A percentile compares a stretch with the other conserved stretches of the same genome.
Conservation (phyloP, 2,329 filamentous ascomycete genomes). For the Cladosporium sp. region DNA sequence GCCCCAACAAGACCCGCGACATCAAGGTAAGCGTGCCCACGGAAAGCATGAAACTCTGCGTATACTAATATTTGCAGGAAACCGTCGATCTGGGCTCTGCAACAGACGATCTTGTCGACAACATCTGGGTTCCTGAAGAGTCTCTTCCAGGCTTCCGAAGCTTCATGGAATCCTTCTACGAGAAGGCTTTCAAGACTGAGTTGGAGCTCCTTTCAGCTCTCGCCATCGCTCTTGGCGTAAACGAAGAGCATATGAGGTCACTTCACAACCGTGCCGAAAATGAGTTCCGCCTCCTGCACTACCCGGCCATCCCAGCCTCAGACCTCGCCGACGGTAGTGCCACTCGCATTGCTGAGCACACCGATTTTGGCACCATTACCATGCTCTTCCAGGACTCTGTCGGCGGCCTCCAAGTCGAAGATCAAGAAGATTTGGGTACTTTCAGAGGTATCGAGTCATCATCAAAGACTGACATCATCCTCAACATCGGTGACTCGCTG, state of each 20-base stretch:
- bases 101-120: conserved; percentile 37
- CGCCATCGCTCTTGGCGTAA: background rate
- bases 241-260: background rate
- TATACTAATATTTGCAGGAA: conserved; percentile 16
- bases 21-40: background rate
- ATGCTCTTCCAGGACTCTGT: conserved; percentile 35
- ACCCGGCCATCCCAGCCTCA: background rate
- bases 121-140: conserved; percentile 44
- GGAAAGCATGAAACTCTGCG: background rate
- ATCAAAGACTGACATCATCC: background rate
- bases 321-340: background rate
- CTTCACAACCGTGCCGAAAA: background rate
- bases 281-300: conserved; percentile 4
- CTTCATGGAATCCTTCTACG: background rate
- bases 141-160: conserved; percentile 40
- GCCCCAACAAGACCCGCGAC: conserved; percentile 1
- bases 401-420: conserved; percentile 32
- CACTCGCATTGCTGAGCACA: conserved; percentile 32
- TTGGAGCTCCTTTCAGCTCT: background rate
- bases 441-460: background rate
- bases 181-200: background rate
- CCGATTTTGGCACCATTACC: conserved; percentile 35
- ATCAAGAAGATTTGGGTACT: conserved; percentile 14
- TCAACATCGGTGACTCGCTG: conserved; percentile 2
- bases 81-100: conserved; percentile 44